Conservation (phyloP, 2,329 filamentous ascomycete genomes). For the Raffaelea ambrosiae region DNA sequence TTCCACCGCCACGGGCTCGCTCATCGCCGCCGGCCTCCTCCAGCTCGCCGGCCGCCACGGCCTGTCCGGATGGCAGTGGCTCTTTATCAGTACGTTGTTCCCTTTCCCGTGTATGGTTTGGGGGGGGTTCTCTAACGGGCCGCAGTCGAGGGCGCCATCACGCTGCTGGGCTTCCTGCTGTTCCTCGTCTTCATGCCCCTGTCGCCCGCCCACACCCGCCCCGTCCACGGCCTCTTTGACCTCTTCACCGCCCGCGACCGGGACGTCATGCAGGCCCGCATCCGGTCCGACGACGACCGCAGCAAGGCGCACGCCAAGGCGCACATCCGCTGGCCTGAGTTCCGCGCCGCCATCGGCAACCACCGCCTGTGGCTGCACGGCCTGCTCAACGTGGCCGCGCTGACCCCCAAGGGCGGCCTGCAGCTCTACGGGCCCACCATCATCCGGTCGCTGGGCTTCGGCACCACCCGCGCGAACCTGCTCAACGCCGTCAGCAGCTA, state of each 20-base stretch:
- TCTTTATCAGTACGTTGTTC: not conserved
- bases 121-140: too few relatives aligned
- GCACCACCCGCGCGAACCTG: not conserved
- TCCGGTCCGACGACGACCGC: not conserved
- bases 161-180: not conserved
- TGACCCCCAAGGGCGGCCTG: not conserved
- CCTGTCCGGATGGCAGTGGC: not conserved
- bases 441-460: slow-evolving; percentile 1
- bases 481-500: slow-evolving; percentile 1
- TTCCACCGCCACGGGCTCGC: slow-evolving; percentile 28
- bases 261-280: not conserved
- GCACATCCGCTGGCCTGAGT: not conserved
- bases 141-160: not conserved
- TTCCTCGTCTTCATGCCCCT: not conserved
- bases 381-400: not conserved
- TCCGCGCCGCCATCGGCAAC: not conserved
- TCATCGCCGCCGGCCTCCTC: slow-evolving; percentile 1
- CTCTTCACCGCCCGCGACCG: not conserved
- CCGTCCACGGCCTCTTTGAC: not conserved
- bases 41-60: not conserved
- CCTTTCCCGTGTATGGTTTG: not conserved
- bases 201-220: not conserved
- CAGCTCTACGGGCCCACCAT: not conserved
- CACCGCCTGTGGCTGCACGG: not conserved
- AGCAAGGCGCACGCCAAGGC: not conserved